These are phyloP conservation scores for Magnusiomyces paraingens DNA, from an alignment of 1,139 yeast genomes.

Conservation along the genomic window DNA sequence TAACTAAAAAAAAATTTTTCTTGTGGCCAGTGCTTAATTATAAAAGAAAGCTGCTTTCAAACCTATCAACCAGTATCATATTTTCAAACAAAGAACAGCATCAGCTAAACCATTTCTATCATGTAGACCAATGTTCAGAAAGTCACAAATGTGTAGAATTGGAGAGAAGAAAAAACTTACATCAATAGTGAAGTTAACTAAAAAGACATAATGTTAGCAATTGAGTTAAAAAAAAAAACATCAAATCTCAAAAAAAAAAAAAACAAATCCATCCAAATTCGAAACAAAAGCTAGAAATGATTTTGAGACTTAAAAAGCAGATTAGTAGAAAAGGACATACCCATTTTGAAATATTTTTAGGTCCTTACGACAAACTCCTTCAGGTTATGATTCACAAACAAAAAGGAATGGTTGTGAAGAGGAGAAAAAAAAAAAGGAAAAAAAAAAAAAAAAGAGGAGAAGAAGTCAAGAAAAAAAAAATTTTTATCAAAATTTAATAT, in stretches of 20 bases:
- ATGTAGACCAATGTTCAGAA: too few relatives aligned
- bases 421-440: neutral
- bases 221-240: neutral
- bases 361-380: neutral
- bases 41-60: neutral
- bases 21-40: neutral
- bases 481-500: too few relatives aligned
- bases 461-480: neutral
- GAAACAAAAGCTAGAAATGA: too few relatives aligned
- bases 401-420: conserved; percentile 3
- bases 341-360: conserved; percentile 6
- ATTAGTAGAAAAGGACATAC: conserved; percentile 1
- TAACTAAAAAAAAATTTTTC: too few relatives aligned
- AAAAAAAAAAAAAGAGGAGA: neutral
- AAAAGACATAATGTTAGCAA: neutral
- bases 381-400: neutral
- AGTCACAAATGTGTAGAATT: too few relatives aligned
- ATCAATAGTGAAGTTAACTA: conserved; percentile 6
- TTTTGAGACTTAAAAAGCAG: too few relatives aligned
- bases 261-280: too few relatives aligned
- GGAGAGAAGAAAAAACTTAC: conserved; percentile 1
- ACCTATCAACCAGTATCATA: too few relatives aligned
- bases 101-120: too few relatives aligned
- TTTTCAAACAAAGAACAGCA: too few relatives aligned
- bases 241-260: neutral